Conservation (phyloP, 306 rosid genomes). For the Rubus idaeus region DNA sequence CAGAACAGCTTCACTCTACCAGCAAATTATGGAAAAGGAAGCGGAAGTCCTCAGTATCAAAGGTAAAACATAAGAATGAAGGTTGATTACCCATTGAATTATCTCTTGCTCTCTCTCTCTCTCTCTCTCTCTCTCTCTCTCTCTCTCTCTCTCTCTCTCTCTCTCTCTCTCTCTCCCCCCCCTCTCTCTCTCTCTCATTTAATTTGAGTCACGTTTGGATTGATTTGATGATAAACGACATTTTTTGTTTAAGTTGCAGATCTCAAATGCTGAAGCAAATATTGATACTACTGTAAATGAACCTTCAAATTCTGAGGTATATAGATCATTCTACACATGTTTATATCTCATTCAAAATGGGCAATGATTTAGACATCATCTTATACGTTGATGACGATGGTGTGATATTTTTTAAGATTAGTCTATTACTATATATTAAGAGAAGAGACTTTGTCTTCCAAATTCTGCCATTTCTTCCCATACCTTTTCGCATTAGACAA, state of each 20-base stretch:
- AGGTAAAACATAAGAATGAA: conserved; percentile 34
- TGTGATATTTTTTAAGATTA: background rate
- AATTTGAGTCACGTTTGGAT: background rate
- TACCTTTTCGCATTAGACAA: background rate
- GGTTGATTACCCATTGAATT: background rate
- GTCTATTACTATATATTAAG: background rate
- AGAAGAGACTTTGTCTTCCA: background rate
- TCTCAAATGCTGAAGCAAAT: conserved; percentile 36
- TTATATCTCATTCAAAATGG: background rate
- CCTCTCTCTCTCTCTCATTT: background rate
- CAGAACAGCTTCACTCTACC: conserved; percentile 41
- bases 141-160: background rate
- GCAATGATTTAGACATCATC: background rate
- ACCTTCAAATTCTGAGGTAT: conserved; percentile 53
- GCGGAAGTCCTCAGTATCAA: conserved; percentile 45
- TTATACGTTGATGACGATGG: background rate
- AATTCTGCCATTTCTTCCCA: background rate
- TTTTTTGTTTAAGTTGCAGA: conserved; percentile 38
- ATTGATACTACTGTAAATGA: conserved; percentile 33
- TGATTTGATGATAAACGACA: conserved; percentile 18
- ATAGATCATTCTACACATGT: conserved; percentile 7
- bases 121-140: background rate
- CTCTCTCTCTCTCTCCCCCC: conserved; percentile 1
- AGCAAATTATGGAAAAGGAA: conserved; percentile 56
- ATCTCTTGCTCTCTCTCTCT: background rate